Base-by-base conservation (phyloP, 768 basidiomycete species). In the Holtermanniella nyarrowii region DNA sequence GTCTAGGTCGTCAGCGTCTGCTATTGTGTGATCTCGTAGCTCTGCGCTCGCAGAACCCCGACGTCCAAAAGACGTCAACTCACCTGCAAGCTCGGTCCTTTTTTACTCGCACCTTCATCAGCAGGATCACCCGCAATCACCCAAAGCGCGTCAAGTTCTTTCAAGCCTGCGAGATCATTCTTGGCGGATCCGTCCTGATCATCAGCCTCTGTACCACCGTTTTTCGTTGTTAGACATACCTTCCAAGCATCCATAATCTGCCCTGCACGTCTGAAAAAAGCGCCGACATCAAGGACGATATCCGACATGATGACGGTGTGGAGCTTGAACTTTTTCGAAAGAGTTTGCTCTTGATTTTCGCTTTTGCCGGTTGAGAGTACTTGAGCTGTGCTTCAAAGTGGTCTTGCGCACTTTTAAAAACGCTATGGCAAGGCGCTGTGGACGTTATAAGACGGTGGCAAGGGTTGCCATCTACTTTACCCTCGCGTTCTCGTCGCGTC, bases 1-100 rank as follows among this genome's bases (percentile, higher is more conserved):
- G 90, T 91, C 93, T 95, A 59, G 5, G 45, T n/a, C n/a, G 25
- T 25, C 18, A 49, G 53, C 21, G 14, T 5, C 12, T 31, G 13
- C 14, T 23, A 46, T 7, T 18, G 18, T 48, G 3, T 5, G 21
- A 51, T 27, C 13, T 2, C 46, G 31, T 25, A 26, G 53, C 42
- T n/a, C n/a, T n/a, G n/a, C n/a, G 18, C 42, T 20, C 44, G n/a
- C 22, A 25, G 25, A 13, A 1, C 18, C 11, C 39, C 27, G 21
- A n/a, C n/a, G n/a, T n/a, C n/a, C n/a, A n/a, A n/a, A n/a, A 14
- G 13, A 12, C 31, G 21, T 25, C 11, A 21, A 5, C 13, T 13
- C 25, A 21, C 25, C 16, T 31, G n/a, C 47, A 48, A 27, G 20
- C 13, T 21, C 47, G 18, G 37, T 5, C 37, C 14, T 44, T n/a